Conservation (phyloP, 1,284 basidiomycete species). For the Peniophora sp. region DNA sequence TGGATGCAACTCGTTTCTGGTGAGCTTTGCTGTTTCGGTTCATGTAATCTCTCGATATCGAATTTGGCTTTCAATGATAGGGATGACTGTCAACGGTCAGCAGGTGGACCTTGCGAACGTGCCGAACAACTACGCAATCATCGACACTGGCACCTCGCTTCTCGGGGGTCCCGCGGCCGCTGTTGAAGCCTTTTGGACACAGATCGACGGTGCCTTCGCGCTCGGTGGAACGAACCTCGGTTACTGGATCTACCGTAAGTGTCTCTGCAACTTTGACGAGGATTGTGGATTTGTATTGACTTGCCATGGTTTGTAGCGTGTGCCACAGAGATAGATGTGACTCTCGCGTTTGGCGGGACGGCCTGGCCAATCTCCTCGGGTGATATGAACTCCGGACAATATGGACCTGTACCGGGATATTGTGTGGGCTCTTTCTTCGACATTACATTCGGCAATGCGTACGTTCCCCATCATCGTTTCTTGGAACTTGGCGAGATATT, state of each 20-base stretch:
- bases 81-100: too few species aligned
- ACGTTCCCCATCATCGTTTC: too few species aligned
- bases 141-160: slow-evolving; percentile 75
- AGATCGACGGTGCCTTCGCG: slow-evolving; percentile 40
- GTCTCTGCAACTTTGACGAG: slow-evolving; percentile 7
- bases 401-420: neutral
- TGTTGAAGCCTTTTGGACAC: slow-evolving; percentile 46
- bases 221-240: slow-evolving; percentile 35
- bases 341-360: slow-evolving; percentile 70
- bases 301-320: slow-evolving; percentile 40
- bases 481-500: too few species aligned
- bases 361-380: slow-evolving; percentile 57
- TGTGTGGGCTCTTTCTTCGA: neutral
- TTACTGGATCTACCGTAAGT: slow-evolving; percentile 63
- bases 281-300: slow-evolving; percentile 1
- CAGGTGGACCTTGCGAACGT: slow-evolving; percentile 29
- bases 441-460: too few species aligned
- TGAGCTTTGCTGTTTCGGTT: slow-evolving; percentile 5
- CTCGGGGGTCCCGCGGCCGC: slow-evolving; percentile 55
- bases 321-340: slow-evolving; percentile 33
- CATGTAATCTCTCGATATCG: too few species aligned
- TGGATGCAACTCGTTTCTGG: slow-evolving; percentile 54
- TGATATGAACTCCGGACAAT: slow-evolving; percentile 57
- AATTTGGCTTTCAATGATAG: too few species aligned
- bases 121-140: slow-evolving; percentile 44